phyloP scores from a whole-genome alignment of 202 grass and related monocot species.

The Setaria viridis region DNA sequence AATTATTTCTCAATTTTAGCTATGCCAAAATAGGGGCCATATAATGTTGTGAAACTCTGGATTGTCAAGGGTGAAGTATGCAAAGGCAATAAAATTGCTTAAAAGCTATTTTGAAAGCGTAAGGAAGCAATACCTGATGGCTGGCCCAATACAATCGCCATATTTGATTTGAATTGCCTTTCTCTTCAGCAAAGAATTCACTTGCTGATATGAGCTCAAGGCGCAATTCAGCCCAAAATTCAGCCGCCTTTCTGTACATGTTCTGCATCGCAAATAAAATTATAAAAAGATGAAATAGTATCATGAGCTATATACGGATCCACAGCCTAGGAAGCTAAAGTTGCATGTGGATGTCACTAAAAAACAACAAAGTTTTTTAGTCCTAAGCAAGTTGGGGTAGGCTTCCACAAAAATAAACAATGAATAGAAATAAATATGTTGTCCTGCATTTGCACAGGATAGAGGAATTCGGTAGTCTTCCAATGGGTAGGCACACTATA shows the following conservation, averaged over 20 bases:
- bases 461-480: neutral
- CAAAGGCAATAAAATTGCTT: slow-evolving; percentile 35
- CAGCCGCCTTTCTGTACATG: slow-evolving; percentile 88
- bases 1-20: slow-evolving; percentile 25
- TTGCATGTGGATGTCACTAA: neutral
- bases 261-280: slow-evolving; percentile 57
- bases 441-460: neutral
- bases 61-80: slow-evolving; percentile 33
- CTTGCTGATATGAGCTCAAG: slow-evolving; percentile 86
- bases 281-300: slow-evolving; percentile 31
- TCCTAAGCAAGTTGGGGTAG: slow-evolving; percentile 13
- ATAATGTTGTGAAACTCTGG: slow-evolving; percentile 36
- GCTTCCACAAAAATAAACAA: slow-evolving; percentile 18
- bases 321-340: neutral
- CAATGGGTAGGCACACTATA: neutral
- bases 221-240: slow-evolving; percentile 86
- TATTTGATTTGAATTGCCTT: slow-evolving; percentile 78
- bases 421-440: neutral
- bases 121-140: slow-evolving; percentile 79
- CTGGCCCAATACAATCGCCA: slow-evolving; percentile 98
- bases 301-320: slow-evolving; percentile 24
- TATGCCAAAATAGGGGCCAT: slow-evolving; percentile 20
- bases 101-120: slow-evolving; percentile 18
- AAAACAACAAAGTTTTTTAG: neutral
- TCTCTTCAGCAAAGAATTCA: slow-evolving; percentile 82